Percentiles rank a stretch among this genome's conserved stretches.
Evolutionary conservation across 192 early-diverging fungal genomes (phyloP).

Genomic region (Coemansia sp.): DNA sequence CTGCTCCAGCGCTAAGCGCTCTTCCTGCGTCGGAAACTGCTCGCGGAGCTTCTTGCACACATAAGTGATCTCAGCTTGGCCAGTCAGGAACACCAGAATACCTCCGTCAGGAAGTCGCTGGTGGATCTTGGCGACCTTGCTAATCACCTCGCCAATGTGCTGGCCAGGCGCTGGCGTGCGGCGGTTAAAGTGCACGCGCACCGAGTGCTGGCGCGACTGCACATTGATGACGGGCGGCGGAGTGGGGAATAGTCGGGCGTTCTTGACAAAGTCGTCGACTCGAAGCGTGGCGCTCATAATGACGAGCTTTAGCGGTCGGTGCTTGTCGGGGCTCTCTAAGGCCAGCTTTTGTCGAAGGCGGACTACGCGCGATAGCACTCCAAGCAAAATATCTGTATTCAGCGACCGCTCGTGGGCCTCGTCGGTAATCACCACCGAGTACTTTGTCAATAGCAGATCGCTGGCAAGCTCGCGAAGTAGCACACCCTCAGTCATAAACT

Average conservation of each 20-base stretch:
- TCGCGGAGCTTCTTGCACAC: constrained; percentile 73
- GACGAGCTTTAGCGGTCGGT: constrained; percentile 83
- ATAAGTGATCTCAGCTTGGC: constrained; percentile 87
- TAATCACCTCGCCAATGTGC: constrained; percentile 83
- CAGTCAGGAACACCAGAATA: constrained; percentile 93
- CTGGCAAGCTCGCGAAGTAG: constrained; percentile 86
- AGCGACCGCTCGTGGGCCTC: constrained; percentile 98
- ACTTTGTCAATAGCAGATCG: constrained; percentile 87
- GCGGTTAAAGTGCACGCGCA: constrained; percentile 88
- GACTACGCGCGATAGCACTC: constrained; percentile 90
- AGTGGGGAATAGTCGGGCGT: constrained; percentile 70
- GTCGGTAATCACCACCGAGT: constrained; percentile 96
- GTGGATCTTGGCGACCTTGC: constrained; percentile 95
- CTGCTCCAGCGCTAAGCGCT: constrained; percentile 32
- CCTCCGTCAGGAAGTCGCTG: constrained; percentile 86
- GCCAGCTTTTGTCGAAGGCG: constrained; percentile 66
- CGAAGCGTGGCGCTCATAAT: constrained; percentile 99
- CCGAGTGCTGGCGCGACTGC: constrained; percentile 87
- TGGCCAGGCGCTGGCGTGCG: constrained; percentile 78
- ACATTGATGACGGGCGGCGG: constrained; percentile 88
- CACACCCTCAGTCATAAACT: constrained; percentile 99
- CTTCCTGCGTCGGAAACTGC: constrained; percentile 60
- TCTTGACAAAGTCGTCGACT: constrained; percentile 93
- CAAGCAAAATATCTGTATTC: constrained; percentile 97
- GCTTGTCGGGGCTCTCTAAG: constrained; percentile 25